A percentile compares a stretch with the other conserved stretches of the same genome.
phyloP scores from a whole-genome alignment of 176 grass and related monocot genomes.

The Triticum monococcum region DNA sequence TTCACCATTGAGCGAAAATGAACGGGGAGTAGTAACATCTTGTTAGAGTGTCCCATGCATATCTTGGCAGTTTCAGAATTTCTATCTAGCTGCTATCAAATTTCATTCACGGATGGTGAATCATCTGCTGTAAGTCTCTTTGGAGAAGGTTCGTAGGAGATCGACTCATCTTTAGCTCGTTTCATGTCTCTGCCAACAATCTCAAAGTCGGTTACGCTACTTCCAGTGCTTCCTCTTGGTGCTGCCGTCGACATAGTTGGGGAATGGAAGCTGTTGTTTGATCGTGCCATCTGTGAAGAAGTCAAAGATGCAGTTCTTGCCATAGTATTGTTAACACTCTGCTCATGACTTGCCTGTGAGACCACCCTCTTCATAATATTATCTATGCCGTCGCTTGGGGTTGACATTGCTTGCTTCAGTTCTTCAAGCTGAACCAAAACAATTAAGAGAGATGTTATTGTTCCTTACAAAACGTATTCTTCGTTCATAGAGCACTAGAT shows the following conservation, averaged over 20 bases:
- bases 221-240: slow-evolving; percentile 44
- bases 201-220: slow-evolving; percentile 64
- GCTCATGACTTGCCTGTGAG: neutral
- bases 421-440: slow-evolving; percentile 72
- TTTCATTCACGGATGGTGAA: slow-evolving; percentile 20
- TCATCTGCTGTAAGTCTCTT: slow-evolving; percentile 41
- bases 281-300: slow-evolving; percentile 49
- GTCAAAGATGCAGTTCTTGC: slow-evolving; percentile 39
- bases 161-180: slow-evolving; percentile 48
- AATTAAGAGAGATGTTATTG: slow-evolving; percentile 19
- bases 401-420: slow-evolving; percentile 54
- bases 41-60: neutral
- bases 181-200: slow-evolving; percentile 86
- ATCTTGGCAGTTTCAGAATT: neutral
- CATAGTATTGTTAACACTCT: slow-evolving; percentile 27
- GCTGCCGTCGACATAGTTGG: slow-evolving; percentile 51
- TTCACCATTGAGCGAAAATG: neutral
- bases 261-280: slow-evolving; percentile 55
- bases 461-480: neutral
- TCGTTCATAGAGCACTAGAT: neutral
- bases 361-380: slow-evolving; percentile 43
- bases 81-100: slow-evolving; percentile 15
- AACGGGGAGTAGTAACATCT: neutral
- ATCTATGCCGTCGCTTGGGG: slow-evolving; percentile 32
- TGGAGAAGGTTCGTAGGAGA: slow-evolving; percentile 15